Percentiles rank a stretch among this genome's conserved stretches.
These are phyloP conservation scores for Prototheca stagnorum DNA, from an alignment of 163 green algal genomes.

Conservation along the genomic window DNA sequence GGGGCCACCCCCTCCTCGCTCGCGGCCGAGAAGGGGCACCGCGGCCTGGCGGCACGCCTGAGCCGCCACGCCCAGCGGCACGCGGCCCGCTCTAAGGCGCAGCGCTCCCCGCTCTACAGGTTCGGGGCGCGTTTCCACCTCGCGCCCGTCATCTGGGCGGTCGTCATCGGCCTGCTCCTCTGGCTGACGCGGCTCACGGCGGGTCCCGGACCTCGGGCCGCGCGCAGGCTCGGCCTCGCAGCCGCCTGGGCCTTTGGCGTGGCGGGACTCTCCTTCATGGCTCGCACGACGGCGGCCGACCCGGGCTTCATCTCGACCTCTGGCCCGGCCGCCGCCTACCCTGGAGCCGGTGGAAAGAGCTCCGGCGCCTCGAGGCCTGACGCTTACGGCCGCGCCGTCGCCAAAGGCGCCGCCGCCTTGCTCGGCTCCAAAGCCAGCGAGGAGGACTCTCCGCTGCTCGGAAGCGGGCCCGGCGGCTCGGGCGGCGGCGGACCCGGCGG, in stretches of 20 bases:
- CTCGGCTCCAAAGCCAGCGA: no score
- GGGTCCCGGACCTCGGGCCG: not conserved
- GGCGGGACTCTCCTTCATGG: constrained; percentile 57
- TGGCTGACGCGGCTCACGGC: not conserved
- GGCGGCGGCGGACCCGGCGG: not conserved
- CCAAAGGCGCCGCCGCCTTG: no score
- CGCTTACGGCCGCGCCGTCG: no score
- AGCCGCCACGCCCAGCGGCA: constrained; percentile 29
- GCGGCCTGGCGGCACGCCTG: constrained; percentile 51
- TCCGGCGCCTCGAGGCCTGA: no score
- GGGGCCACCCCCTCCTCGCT: constrained; percentile 72
- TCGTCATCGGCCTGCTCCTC: constrained; percentile 54
- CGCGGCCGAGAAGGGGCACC: constrained; percentile 79
- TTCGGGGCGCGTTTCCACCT: constrained; percentile 34
- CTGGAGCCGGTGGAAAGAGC: no score
- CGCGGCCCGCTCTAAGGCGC: not conserved
- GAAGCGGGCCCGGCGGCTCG: not conserved
- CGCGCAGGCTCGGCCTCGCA: constrained; percentile 8
- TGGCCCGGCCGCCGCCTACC: no score
- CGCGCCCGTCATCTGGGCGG: constrained; percentile 55
- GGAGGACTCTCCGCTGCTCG: no score
- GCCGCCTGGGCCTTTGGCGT: no score
- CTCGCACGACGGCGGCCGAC: constrained; percentile 65
- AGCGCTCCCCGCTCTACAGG: not conserved
- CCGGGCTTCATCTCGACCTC: constrained; percentile 63